Conservation (phyloP, 371 early-diverging fungal species). For the Actinomucor elegans region DNA sequence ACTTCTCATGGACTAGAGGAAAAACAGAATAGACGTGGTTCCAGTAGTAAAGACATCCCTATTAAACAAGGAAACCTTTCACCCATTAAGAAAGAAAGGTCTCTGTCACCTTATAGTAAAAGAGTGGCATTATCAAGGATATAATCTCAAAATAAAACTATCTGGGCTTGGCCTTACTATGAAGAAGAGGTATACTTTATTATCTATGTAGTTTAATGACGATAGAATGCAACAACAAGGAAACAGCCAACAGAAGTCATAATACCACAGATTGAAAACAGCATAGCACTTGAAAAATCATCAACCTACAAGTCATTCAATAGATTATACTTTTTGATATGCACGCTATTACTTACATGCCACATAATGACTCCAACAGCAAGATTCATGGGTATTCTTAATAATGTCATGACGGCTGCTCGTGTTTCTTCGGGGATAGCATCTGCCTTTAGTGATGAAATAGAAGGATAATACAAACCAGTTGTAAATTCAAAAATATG, state of each 20-base stretch:
- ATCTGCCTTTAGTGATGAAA: slow-evolving; percentile 66
- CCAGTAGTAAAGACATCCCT: background rate
- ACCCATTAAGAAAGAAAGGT: slow-evolving; percentile 1
- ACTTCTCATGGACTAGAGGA: too few relatives aligned
- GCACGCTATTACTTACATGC: slow-evolving; percentile 41
- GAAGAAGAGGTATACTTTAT: background rate
- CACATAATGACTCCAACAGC: slow-evolving; percentile 70
- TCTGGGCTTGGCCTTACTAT: background rate
- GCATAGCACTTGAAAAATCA: slow-evolving; percentile 12
- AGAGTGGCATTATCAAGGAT: background rate
- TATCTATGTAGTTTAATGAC: background rate
- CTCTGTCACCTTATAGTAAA: slow-evolving; percentile 21
- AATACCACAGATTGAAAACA: slow-evolving; percentile 25
- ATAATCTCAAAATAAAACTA: background rate
- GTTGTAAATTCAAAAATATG: slow-evolving; percentile 69
- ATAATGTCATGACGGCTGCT: slow-evolving; percentile 74
- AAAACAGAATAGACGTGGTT: background rate
- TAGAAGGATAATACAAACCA: slow-evolving; percentile 77
- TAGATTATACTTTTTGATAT: background rate
- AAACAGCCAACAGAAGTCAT: slow-evolving; percentile 22
- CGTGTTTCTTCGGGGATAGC: slow-evolving; percentile 74
- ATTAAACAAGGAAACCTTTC: background rate
- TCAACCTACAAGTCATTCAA: slow-evolving; percentile 11
- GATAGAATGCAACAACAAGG: slow-evolving; percentile 19
- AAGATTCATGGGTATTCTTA: slow-evolving; percentile 78